Evolutionary conservation across 306 rosid species (phyloP), one percentile per base, ranked within the genome.

Genomic region (Alnus glutinosa): DNA sequence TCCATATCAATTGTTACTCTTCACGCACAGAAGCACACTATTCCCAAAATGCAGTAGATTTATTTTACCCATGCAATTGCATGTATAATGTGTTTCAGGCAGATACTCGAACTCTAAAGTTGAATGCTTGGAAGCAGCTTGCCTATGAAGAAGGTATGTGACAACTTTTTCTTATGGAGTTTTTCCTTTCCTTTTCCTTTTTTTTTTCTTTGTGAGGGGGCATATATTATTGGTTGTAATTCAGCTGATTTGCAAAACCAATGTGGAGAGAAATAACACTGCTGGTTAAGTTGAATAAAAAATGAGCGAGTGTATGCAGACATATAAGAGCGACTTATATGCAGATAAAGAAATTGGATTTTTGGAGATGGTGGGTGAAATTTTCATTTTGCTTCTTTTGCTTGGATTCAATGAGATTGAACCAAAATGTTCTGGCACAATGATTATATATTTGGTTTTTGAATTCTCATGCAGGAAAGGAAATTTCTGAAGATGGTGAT

Each of bases 51-150:
- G n/a, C 30, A 39, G 5, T 42, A 42, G 30, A 68, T 62, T 10
- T 32, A 32, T 12, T 58, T 73, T 83, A 47, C 48, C 59, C 54
- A 46, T 81, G 64, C 89, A 48, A 74, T 74, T 37, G 68, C 47
- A n/a, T 81, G 67, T 57, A 59, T 36, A 12, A 79, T 80, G 79
- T 50, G 81, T 90, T 89, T 82, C 92, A 95, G 99, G 98, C 90
- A 77, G 99, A 92, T 85, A 91, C 96, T 79, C 96, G 88, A 80
- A 79, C 83, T 84, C 75, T 95, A 73, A 93, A 88, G 87, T 83
- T 90, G 86, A 85, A 87, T 71, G 88, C 97, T 37, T 95, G 98
- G 99, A 84, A 91, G 83, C 94, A 91, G 87, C 91, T 95, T 75
- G 98, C 94, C 52, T 79, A 77, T 1, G 98, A 95, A 89, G 97